Base-by-base conservation (phyloP, 2,329 filamentous ascomycete genomes). In the Fusarium mundagurra region DNA sequence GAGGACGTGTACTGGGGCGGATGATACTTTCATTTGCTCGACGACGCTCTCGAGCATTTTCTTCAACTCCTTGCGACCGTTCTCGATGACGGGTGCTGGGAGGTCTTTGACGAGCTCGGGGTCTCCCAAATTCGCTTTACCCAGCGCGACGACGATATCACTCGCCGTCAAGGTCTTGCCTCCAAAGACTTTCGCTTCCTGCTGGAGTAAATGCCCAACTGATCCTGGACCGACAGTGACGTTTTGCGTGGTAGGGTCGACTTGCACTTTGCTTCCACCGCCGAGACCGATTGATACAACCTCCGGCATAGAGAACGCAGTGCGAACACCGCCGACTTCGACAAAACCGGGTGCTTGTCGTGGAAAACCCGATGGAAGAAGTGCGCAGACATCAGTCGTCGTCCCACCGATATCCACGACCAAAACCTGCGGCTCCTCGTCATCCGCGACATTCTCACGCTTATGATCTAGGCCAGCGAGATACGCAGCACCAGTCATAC, bases 381-480 rank as follows among this genome's bases (percentile, higher is more conserved):
- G 79, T 1, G 88, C 84, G 33, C 89, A 89, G 14, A 91, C 86
- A 77, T 92, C 90, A 5, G 88, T 89, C 0, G 89, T 91, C 0
- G 90, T 91, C 22, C 89, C 89, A 13, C 90, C 89, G 34, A 91
- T 86, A 73, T 91, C 89, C 5, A 90, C 84, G 0, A 90, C 88
- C 48, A 90, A 73, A 2, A 84, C 55, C 43, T 84, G 82, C 3
- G 81, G 80, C 29, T 79, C 73, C 20, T 38, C 60, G 24, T 78
- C 73, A 16, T 36, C 59, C 0, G 33, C 33, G 4, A 69, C 55
- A 18, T 51, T 39, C 33, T 54, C 34, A 14, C 34, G 63, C 47
- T 71, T 72, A 38, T 82, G 81, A 31, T 86, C 84, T 58, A 86
- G 80, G 0, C 85, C 84, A n/a, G 86, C 85, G 3, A 90, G 81